Evolutionary conservation across 192 early-diverging fungal genomes (phyloP), one percentile per base, ranked within the genome.

Genomic region (Backusella morwellensis): DNA sequence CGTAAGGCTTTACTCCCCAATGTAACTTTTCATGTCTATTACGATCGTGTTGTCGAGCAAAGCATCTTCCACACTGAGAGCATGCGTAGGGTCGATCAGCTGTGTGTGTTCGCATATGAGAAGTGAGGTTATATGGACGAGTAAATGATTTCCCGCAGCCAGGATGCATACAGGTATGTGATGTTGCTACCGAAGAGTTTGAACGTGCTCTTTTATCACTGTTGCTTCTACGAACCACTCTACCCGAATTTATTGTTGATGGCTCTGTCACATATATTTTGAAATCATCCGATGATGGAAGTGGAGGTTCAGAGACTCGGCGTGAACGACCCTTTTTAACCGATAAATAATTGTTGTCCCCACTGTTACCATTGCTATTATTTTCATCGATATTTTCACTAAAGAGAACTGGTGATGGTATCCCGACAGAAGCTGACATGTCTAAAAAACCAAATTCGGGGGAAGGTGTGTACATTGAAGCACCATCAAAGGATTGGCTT

Each of bases 21-120:
- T 95, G 93, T 29, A 94, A 80, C 77, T 91, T 92, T 81, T 89
- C 86, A 74, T 94, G 93, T 26, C 96, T 89, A 80, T 95, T 97
- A 68, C 95, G 85, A 78, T 97, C 96, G 77, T 97, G 95, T 79
- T 95, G 93, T 4, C 96, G 89, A 26, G 95, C 92, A 86, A 98
- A 98, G 11, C 88, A 83, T 36, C 90, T 86, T 2, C 90, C 84
- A 83, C 97, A 98, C 63, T 87, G 84, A 36, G 85, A 78, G 85
- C 90, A 91, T 32, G 73, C 93, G 96, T 63, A 93, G 34, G 93
- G 93, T 2, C 92, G 89, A 75, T 92, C 90, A n/a, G 88, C 84
- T 56, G 92, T 90, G 80, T 95, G 93, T 1, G 92, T 93, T 38
- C 91, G 82, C 34, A 88, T 86, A 78, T 95, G 93, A 26, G 92